These are phyloP conservation scores for Didymella exigua DNA, from an alignment of 2,329 filamentous ascomycete species.

Conservation along the genomic window DNA sequence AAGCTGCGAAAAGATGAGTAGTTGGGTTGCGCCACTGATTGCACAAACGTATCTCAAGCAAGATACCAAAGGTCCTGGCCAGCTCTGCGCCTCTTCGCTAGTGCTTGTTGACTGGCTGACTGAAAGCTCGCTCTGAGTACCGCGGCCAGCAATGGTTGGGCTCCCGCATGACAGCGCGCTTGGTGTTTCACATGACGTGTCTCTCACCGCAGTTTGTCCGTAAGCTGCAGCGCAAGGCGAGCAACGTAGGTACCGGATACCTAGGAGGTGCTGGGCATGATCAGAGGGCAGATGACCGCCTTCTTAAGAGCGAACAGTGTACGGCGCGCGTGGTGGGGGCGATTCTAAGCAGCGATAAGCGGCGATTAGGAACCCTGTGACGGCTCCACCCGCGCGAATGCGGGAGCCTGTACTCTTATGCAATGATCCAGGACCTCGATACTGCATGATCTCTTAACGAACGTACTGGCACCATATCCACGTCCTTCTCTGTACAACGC, in stretches of 20 bases:
- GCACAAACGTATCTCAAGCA: neutral
- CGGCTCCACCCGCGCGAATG: constrained; percentile 24
- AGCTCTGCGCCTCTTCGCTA: neutral
- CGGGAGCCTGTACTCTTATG: constrained; percentile 21
- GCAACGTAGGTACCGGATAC: neutral
- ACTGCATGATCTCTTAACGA: constrained; percentile 1
- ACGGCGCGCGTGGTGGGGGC: constrained; percentile 4
- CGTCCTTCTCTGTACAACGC: neutral
- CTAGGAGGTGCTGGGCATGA: neutral
- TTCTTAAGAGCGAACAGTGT: neutral
- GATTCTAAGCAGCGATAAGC: constrained; percentile 9
- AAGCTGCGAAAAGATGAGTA: neutral
- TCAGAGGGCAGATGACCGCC: constrained; percentile 1
- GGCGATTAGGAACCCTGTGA: constrained; percentile 18
- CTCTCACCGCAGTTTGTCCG: neutral
- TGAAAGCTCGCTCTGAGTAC: neutral
- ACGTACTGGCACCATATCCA: neutral
- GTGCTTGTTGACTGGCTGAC: neutral
- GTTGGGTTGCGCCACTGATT: too few relatives aligned
- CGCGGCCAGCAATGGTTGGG: constrained; percentile 5
- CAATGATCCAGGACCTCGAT: constrained; percentile 2
- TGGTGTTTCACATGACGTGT: constrained; percentile 31
- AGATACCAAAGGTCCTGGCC: neutral
- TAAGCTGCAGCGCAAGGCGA: neutral
- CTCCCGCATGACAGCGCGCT: constrained; percentile 25